A percentile compares a stretch with the other conserved stretches of the same genome.
These are phyloP conservation scores for Lipomyces spencermartinsiae DNA, from an alignment of 805 yeast species.

Conservation along the genomic window DNA sequence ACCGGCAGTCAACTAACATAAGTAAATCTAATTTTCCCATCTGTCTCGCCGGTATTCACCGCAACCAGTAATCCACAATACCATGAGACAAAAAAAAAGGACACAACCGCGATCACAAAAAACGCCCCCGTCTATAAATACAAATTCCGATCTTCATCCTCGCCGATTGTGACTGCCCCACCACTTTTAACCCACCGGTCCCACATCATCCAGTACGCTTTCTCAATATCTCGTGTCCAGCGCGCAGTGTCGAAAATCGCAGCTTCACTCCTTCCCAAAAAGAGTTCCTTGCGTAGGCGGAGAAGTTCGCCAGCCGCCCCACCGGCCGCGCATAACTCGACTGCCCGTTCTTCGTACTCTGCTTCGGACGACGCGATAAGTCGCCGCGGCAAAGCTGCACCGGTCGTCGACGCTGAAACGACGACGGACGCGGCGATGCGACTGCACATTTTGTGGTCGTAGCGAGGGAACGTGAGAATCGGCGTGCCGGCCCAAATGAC, in stretches of 20 bases:
- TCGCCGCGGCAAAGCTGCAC: background rate
- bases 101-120: background rate
- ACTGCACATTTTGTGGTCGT: slow-evolving; percentile 45
- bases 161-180: slow-evolving; percentile 28
- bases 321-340: slow-evolving; percentile 35
- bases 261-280: slow-evolving; percentile 36
- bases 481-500: slow-evolving; percentile 47
- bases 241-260: slow-evolving; percentile 42
- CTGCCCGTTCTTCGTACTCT: slow-evolving; percentile 43
- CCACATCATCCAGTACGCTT: slow-evolving; percentile 43
- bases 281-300: slow-evolving; percentile 38
- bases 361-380: slow-evolving; percentile 40
- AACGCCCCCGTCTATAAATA: slow-evolving; percentile 16
- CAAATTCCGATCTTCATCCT: slow-evolving; percentile 29
- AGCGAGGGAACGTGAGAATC: slow-evolving; percentile 44
- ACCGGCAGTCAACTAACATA: background rate
- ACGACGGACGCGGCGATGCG: slow-evolving; percentile 45
- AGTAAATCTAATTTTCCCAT: background rate
- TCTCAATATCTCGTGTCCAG: slow-evolving; percentile 43
- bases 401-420: slow-evolving; percentile 28
- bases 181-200: slow-evolving; percentile 41
- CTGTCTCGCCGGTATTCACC: background rate
- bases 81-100: background rate
- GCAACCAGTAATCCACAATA: background rate
- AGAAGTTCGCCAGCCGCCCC: slow-evolving; percentile 33